Evolutionary conservation across 129 eudicot species (phyloP).

Genomic region (Cynara cardunculus): DNA sequence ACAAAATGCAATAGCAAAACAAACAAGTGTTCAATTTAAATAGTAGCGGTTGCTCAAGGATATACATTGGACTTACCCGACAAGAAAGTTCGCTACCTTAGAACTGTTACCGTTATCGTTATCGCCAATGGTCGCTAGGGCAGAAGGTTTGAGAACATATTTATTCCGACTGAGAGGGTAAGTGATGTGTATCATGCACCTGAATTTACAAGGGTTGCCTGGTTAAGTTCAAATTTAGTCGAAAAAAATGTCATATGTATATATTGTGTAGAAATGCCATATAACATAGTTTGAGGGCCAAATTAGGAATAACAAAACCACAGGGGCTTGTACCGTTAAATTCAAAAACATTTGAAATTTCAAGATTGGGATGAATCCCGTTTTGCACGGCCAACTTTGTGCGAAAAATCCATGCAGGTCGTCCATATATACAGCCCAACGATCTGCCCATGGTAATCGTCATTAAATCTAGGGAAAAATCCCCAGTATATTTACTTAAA

Average conservation of each 20-base stretch:
- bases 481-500: background rate
- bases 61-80: too few relatives aligned
- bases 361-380: background rate
- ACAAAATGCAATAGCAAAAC: background rate
- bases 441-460: background rate
- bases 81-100: too few relatives aligned
- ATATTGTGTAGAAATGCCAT: background rate
- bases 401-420: background rate
- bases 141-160: too few relatives aligned
- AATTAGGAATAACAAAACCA: background rate
- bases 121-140: too few relatives aligned
- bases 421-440: background rate
- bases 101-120: too few relatives aligned
- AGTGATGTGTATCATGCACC: too few relatives aligned
- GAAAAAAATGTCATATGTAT: background rate
- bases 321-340: background rate
- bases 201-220: background rate
- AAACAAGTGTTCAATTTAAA: background rate
- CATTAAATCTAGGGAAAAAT: background rate
- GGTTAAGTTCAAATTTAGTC: background rate
- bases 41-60: background rate
- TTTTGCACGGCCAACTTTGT: background rate
- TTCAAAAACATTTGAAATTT: background rate
- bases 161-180: too few relatives aligned
- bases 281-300: background rate